Percentiles rank a stretch among this genome's conserved stretches.
Evolutionary conservation across 495 filamentous ascomycete species (phyloP).

Genomic region (Penicillium waksmanii): DNA sequence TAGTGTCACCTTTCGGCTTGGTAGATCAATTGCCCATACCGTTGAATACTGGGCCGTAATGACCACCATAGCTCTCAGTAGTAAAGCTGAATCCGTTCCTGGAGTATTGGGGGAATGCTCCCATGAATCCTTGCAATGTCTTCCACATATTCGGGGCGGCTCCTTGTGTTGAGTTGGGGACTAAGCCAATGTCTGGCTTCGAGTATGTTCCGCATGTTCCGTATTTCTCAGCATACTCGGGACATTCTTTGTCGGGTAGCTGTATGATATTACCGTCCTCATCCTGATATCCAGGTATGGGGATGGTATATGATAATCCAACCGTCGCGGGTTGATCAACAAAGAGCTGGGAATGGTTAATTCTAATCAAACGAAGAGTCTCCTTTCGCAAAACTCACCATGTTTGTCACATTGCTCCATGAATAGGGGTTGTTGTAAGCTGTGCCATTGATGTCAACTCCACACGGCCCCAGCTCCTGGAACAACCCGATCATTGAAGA

Average conservation of each 20-base stretch:
- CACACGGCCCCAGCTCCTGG: conserved; percentile 65
- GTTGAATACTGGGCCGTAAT: conserved; percentile 64
- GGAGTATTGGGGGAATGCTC: conserved; percentile 64
- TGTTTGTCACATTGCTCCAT: conserved; percentile 62
- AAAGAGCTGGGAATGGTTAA: conserved; percentile 33
- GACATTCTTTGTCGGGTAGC: conserved; percentile 54
- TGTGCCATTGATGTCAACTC: conserved; percentile 52
- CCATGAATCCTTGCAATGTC: conserved; percentile 65
- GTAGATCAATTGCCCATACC: conserved; percentile 10
- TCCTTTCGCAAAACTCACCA: conserved; percentile 36
- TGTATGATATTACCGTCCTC: conserved; percentile 29
- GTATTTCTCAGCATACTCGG: conserved; percentile 51
- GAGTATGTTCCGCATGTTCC: conserved; percentile 59
- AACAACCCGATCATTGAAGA: conserved; percentile 66
- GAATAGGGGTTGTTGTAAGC: conserved; percentile 61
- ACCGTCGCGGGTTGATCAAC: conserved; percentile 64
- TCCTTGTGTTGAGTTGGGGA: conserved; percentile 55
- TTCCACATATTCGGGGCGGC: conserved; percentile 64
- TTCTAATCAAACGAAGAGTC: background rate
- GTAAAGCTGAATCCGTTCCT: conserved; percentile 60
- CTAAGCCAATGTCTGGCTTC: conserved; percentile 51
- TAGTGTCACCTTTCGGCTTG: background rate
- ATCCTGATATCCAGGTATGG: conserved; percentile 52
- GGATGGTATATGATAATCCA: conserved; percentile 62
- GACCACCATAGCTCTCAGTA: conserved; percentile 63